Base-by-base conservation (phyloP, 805 yeast species). In the Saccharomycopsis selenospora region DNA sequence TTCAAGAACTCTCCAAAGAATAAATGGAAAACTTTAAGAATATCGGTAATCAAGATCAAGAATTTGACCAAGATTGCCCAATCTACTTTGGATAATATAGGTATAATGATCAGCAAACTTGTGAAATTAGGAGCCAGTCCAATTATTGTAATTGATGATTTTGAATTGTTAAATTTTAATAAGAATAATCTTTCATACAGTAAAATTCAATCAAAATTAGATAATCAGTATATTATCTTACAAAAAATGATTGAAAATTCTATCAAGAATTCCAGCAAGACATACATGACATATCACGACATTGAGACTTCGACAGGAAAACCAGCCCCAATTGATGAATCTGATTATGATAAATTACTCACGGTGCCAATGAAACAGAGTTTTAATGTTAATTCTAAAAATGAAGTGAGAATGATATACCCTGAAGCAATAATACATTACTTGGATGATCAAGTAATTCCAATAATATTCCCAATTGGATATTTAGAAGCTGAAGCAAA, bases 111-210 rank as follows among this genome's bases (percentile, higher is more conserved):
- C 45, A 66, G 70, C 26, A 66, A 82, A 47, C 66, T 83, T 59
- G 66, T 71, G 11, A 70, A 73, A 46, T 63, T 85, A 13, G 97
- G 97, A 0, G 77, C 85, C 1, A 76, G 83, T 11, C 95, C 96
- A 0, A 66, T 89, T 0, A 70, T 87, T 29, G 66, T 87, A 1
- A 57, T 85, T 25, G 89, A 81, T 43, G 64, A 67, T 10, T 62
- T 61, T 18, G 55, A 58, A 18, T 46, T 51, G 44, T 55, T 47
- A 25, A 53, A 44, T 52, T 47, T 43, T 58, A 55, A 42, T 61
- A 55, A 46, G 33, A 51, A 27, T 53, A 50, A 36, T 45, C 42
- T 14, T 47, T 57, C 40, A 22, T 53, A 42, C 49, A 54, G 45
- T 52, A 53, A 40, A 54, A 53, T 33, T 52, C 55, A 27, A 26